phyloP scores from a whole-genome alignment of 2,329 filamentous ascomycete genomes.

The Colletotrichum somersetense region DNA sequence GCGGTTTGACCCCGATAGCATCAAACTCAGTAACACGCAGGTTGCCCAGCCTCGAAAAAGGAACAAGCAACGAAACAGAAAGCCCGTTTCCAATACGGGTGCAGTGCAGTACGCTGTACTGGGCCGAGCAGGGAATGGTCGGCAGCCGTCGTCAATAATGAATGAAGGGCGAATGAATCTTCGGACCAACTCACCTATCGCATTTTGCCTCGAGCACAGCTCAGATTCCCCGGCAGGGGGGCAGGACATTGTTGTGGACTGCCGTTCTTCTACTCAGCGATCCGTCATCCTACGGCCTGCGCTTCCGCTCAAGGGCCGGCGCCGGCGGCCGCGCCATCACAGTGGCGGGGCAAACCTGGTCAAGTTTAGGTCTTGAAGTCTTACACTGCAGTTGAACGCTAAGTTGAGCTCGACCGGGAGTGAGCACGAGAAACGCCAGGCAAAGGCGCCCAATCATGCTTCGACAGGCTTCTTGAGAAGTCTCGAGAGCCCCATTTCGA shows the following conservation, averaged over 20 bases:
- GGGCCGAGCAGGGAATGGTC: constrained; percentile 7
- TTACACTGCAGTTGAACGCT: constrained; percentile 12
- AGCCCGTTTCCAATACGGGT: constrained; percentile 8
- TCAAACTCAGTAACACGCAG: background rate
- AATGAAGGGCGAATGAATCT: background rate
- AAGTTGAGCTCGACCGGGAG: background rate
- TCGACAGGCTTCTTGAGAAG: constrained; percentile 10
- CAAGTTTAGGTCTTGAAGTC: constrained; percentile 1
- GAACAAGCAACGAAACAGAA: constrained; percentile 1
- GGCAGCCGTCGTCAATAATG: background rate
- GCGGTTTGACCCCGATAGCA: background rate
- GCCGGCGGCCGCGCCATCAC: constrained; percentile 5
- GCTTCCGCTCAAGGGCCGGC: constrained; percentile 9
- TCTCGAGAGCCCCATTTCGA: constrained; percentile 1
- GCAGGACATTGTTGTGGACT: background rate
- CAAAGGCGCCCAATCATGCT: background rate
- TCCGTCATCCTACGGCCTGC: background rate
- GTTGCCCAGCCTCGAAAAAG: constrained; percentile 2
- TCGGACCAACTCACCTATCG: background rate
- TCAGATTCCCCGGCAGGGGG: background rate
- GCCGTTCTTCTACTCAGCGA: constrained; percentile 1
- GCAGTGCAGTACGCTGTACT: background rate
- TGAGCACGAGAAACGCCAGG: background rate
- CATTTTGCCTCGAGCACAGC: background rate
- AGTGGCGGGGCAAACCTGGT: constrained; percentile 14